Evolutionary conservation across 73 alveolate species (phyloP).

Genomic region (Stentor coeruleus): DNA sequence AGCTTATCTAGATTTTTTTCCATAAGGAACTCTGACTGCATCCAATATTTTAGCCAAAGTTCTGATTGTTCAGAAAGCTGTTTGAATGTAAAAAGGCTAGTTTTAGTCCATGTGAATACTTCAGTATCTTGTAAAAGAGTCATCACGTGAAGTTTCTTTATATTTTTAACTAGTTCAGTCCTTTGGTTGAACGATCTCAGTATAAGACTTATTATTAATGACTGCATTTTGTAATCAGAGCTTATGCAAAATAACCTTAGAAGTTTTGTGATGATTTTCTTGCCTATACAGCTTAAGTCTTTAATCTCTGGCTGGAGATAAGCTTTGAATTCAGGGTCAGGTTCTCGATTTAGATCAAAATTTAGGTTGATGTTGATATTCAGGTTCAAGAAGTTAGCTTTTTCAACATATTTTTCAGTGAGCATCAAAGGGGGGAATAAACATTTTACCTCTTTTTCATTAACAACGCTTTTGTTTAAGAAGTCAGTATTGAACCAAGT

Average conservation of each 20-base stretch:
- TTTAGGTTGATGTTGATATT: background rate
- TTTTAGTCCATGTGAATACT: slow-evolving; percentile 14
- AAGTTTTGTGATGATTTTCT: background rate
- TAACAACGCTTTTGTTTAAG: too few relatives aligned
- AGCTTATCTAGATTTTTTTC: slow-evolving; percentile 7
- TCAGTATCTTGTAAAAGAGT: background rate
- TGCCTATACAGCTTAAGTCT: background rate
- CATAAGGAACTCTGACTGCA: background rate
- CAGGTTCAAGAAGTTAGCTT: background rate
- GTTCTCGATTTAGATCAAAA: background rate
- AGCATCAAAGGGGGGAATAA: background rate
- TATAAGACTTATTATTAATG: background rate
- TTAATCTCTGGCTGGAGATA: background rate
- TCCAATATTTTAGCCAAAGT: slow-evolving; percentile 24
- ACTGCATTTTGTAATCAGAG: background rate
- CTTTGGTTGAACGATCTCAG: slow-evolving; percentile 7
- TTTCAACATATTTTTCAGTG: background rate
- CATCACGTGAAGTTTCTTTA: slow-evolving; percentile 7
- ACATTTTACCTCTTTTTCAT: background rate
- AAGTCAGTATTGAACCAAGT: slow-evolving; percentile 5
- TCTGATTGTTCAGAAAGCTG: background rate
- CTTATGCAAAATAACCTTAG: background rate
- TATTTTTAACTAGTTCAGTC: background rate
- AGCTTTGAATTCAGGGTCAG: background rate
- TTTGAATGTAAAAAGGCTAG: background rate